These are phyloP conservation scores for Suhomyces wounanorum DNA, from an alignment of 1,139 yeast genomes.

Conservation along the genomic window DNA sequence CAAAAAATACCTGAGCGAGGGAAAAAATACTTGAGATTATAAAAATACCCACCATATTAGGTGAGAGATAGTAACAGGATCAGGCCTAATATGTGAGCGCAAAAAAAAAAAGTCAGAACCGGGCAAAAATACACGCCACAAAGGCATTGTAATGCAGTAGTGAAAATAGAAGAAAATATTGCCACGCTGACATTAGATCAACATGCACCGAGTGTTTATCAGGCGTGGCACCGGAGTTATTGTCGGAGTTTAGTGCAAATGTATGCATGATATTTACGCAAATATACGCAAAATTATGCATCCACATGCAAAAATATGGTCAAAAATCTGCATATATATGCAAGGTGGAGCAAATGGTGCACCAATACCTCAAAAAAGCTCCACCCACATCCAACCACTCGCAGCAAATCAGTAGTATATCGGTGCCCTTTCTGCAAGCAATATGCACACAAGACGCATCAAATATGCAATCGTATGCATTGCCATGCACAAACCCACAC, in stretches of 20 bases:
- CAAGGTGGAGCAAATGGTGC: too few species aligned
- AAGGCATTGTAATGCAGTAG: neutral
- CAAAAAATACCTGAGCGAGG: neutral
- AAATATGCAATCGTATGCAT: neutral
- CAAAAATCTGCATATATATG: too few species aligned
- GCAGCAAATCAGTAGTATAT: neutral
- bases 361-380: neutral
- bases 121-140: neutral
- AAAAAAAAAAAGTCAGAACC: neutral
- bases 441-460: neutral
- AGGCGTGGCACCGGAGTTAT: constrained; percentile 1
- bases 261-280: neutral
- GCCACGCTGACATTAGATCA: constrained; percentile 2
- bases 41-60: neutral
- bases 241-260: neutral
- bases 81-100: neutral
- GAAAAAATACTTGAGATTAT: neutral
- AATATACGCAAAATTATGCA: neutral
- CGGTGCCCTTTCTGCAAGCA: neutral
- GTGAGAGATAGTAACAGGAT: neutral
- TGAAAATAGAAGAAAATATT: constrained; percentile 3
- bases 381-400: neutral
- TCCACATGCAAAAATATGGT: too few species aligned
- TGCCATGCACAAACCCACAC: too few species aligned
- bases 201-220: constrained; percentile 3